Evolutionary conservation across 2,329 filamentous ascomycete species (phyloP).

Genomic region (Fulvia fulva): DNA sequence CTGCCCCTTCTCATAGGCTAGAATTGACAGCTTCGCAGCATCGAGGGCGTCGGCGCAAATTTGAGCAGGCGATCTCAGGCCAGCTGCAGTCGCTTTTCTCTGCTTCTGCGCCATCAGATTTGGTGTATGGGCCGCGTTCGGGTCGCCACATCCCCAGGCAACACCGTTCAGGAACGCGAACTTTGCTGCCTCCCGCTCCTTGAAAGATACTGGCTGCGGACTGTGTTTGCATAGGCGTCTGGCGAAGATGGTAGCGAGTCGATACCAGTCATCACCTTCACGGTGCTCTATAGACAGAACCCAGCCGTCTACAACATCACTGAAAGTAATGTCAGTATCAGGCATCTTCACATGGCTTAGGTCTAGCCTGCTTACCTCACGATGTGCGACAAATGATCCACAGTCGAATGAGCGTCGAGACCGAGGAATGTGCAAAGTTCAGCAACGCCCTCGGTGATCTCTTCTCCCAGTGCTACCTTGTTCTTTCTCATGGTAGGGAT

Average conservation of each 20-base stretch:
- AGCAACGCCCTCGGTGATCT: neutral
- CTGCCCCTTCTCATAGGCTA: neutral
- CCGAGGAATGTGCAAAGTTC: slow-evolving; percentile 5
- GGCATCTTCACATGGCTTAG: no score
- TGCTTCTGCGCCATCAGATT: slow-evolving; percentile 4
- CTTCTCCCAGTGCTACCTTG: neutral
- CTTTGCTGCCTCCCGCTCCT: slow-evolving; percentile 8
- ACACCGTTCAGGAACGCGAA: slow-evolving; percentile 15
- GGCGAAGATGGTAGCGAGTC: slow-evolving; percentile 6
- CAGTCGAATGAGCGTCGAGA: neutral
- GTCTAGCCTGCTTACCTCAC: neutral
- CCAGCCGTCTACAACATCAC: slow-evolving; percentile 12
- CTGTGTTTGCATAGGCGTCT: neutral
- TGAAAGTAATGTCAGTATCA: neutral
- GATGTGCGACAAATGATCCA: slow-evolving; percentile 7
- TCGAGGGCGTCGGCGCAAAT: slow-evolving; percentile 12
- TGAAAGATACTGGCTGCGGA: neutral
- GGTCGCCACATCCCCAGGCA: slow-evolving; percentile 3
- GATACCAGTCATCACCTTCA: slow-evolving; percentile 2
- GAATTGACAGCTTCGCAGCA: neutral
- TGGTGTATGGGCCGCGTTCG: slow-evolving; percentile 8
- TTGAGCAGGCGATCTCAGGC: slow-evolving; percentile 9
- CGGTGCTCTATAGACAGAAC: neutral
- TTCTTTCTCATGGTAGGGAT: neutral
- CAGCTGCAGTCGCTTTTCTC: slow-evolving; percentile 4